A percentile compares a stretch with the other conserved stretches of the same genome.
Evolutionary conservation across 257 asterid species (phyloP).

Genomic region (Solanum virginianum): DNA sequence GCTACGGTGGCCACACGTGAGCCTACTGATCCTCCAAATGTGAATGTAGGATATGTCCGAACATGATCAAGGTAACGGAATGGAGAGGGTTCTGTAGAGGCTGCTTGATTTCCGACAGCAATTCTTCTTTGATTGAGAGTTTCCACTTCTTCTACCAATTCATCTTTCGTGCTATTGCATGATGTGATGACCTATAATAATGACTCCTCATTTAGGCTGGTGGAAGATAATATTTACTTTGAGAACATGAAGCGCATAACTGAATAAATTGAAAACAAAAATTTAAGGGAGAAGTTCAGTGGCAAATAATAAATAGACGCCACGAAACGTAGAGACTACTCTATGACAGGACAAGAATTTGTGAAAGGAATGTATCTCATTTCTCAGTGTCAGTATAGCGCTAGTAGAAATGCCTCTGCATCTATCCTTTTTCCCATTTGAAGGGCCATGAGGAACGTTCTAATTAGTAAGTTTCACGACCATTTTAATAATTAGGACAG

Average conservation of each 20-base stretch:
- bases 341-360: not conserved
- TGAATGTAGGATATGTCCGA: conserved; percentile 78
- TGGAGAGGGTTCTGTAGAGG: conserved; percentile 22
- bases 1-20: conserved; percentile 96
- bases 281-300: not conserved
- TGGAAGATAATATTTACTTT: not conserved
- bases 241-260: not conserved
- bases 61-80: conserved; percentile 72
- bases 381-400: not conserved
- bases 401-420: not conserved
- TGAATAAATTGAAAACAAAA: not conserved
- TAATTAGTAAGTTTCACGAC: not conserved
- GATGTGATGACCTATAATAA: conserved; percentile 63
- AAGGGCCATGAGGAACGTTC: not conserved
- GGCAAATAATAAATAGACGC: not conserved
- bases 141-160: conserved; percentile 76
- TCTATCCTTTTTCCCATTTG: not conserved
- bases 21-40: conserved; percentile 85
- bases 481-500: not conserved
- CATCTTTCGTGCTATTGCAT: conserved; percentile 89
- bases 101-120: conserved; percentile 20
- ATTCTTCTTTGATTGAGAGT: conserved; percentile 59
- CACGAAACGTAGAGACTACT: not conserved
- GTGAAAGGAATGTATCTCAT: not conserved
- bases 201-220: not conserved